A percentile compares a stretch with the other conserved stretches of the same genome.
Evolutionary conservation across 768 basidiomycete genomes (phyloP).

Genomic region (Kwoniella bestiolae): DNA sequence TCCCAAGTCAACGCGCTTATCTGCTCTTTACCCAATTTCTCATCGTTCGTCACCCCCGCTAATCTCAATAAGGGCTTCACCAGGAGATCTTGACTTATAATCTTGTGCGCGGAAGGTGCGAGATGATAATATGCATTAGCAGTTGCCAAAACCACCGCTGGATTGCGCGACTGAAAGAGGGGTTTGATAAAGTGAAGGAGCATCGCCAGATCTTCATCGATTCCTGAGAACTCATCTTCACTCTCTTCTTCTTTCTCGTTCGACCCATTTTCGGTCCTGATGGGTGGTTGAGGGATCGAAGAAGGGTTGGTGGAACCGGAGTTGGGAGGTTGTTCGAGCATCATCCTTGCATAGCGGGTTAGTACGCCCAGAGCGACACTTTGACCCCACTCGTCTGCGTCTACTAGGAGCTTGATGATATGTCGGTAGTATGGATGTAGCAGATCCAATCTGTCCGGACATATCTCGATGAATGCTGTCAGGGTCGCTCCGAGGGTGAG

Average conservation of each 20-base stretch:
- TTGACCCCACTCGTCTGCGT: conserved; percentile 98
- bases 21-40: conserved; percentile 60
- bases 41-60: conserved; percentile 62
- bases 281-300: conserved; percentile 2
- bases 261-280: conserved; percentile 46
- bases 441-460: conserved; percentile 82
- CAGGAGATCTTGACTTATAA: conserved; percentile 60
- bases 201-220: conserved; percentile 75
- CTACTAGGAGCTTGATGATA: conserved; percentile 78
- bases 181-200: conserved; percentile 74
- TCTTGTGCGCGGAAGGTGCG: conserved; percentile 59
- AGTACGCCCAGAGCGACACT: conserved; percentile 77
- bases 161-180: conserved; percentile 81
- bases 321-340: conserved; percentile 64
- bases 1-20: conserved; percentile 74
- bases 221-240: conserved; percentile 61
- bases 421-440: conserved; percentile 86
- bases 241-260: conserved; percentile 59
- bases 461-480: conserved; percentile 83
- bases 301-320: conserved; percentile 61
- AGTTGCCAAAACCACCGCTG: conserved; percentile 81
- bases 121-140: conserved; percentile 75
- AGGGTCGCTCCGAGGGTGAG: conserved; percentile 85
- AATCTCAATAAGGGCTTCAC: conserved; percentile 76
- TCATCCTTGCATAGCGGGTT: conserved; percentile 77